Conservation (phyloP, 306 rosid genomes). For the Morella rubra region DNA sequence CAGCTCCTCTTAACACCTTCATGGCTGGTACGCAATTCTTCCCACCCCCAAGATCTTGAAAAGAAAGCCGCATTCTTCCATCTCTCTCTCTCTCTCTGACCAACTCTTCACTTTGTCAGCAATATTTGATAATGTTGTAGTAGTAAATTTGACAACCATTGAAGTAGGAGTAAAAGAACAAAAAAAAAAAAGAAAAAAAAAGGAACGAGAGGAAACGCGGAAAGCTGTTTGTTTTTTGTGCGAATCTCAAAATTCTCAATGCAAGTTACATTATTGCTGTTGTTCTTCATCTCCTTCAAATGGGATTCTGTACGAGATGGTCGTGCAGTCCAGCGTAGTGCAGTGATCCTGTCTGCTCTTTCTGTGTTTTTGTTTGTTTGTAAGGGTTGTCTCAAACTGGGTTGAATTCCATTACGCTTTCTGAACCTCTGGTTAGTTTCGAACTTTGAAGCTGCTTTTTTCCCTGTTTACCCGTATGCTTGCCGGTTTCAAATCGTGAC, state of each 20-base stretch:
- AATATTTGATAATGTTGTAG: constrained; percentile 29
- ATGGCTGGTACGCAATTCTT: constrained; percentile 99
- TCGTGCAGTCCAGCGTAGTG: constrained; percentile 27
- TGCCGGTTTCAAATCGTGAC: constrained; percentile 45
- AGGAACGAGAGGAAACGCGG: constrained; percentile 28
- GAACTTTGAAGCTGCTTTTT: constrained; percentile 50
- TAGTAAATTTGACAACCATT: constrained; percentile 34
- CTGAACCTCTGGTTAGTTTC: constrained; percentile 34
- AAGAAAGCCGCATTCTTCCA: constrained; percentile 11
- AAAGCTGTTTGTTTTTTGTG: constrained; percentile 29
- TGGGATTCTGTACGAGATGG: constrained; percentile 25
- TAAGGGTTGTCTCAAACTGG: constrained; percentile 19
- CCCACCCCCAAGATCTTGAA: constrained; percentile 93
- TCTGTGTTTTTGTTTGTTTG: constrained; percentile 9
- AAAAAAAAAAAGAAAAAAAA: constrained; percentile 5
- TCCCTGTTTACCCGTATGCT: constrained; percentile 48
- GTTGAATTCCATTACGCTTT: constrained; percentile 34
- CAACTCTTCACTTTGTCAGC: constrained; percentile 12
- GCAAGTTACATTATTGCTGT: constrained; percentile 9
- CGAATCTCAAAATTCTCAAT: constrained; percentile 28
- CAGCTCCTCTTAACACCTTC: constrained; percentile 68
- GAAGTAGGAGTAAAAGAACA: constrained; percentile 24
- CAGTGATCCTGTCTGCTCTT: constrained; percentile 14
- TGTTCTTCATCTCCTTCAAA: constrained; percentile 26
- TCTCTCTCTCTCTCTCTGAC: constrained; percentile 19